A percentile compares a stretch with the other conserved stretches of the same genome.
Evolutionary conservation across 129 eudicot species (phyloP).

Genomic region (Artemisia argyi): DNA sequence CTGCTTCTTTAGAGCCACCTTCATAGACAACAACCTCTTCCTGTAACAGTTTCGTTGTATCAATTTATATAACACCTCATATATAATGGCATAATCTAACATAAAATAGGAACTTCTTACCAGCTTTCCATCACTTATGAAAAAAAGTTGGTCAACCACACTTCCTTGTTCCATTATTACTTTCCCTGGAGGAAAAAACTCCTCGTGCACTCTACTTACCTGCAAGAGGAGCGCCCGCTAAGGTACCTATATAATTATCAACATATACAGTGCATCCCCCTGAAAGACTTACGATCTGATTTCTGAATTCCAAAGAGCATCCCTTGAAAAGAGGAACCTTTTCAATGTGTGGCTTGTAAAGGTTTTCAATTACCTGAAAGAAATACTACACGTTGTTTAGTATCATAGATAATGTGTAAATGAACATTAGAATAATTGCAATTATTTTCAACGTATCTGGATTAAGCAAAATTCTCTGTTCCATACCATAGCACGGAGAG

Average conservation of each 20-base stretch:
- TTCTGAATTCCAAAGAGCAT: slow-evolving; percentile 81
- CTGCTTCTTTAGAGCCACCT: neutral
- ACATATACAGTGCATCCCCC: no score
- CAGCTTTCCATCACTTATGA: slow-evolving; percentile 63
- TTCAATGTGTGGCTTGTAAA: slow-evolving; percentile 58
- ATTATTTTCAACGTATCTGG: neutral
- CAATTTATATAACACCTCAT: neutral
- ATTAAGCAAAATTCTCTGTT: neutral
- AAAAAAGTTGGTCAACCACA: slow-evolving; percentile 72
- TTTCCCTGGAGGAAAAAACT: slow-evolving; percentile 71
- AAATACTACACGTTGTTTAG: neutral
- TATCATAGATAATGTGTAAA: neutral
- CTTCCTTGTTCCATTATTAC: slow-evolving; percentile 70
- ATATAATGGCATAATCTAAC: neutral
- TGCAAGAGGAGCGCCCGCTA: neutral
- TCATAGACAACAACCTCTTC: neutral
- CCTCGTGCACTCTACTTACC: slow-evolving; percentile 10
- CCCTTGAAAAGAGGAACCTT: slow-evolving; percentile 69
- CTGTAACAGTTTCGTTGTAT: neutral
- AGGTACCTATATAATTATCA: no score
- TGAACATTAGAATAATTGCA: neutral
- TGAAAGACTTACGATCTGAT: slow-evolving; percentile 58
- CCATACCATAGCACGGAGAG: slow-evolving; percentile 82
- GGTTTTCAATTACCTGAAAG: slow-evolving; percentile 70
- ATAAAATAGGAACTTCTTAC: slow-evolving; percentile 30